Base-by-base conservation (phyloP, 345 rosid species). In the Hypericum perforatum region DNA sequence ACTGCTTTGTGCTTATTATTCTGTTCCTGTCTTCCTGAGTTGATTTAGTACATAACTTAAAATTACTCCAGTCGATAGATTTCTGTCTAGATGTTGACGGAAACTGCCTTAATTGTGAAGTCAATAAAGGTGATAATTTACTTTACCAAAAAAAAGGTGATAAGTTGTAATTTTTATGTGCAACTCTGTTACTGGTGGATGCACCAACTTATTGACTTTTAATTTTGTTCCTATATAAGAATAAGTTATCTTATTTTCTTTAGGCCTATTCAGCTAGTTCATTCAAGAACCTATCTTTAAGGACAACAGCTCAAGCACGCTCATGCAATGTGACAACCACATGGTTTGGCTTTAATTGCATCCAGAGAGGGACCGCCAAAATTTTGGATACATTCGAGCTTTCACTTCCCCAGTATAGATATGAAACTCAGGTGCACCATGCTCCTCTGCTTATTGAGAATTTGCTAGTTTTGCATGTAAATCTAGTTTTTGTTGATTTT, bases 221-320 rank as follows among this genome's bases (percentile, higher is more conserved):
- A 22, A 22, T 22, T 22, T 22, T 22, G 32, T 22, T 22, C 32
- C 32, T 22, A 22, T 1, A 1, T 22, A 22, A 22, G 32, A 22
- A 22, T 4, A 22, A 22, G 32, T 22, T 22, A 4, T 15, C 29
- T 9, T 11, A 0, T 16, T 58, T 51, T 63, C 13, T 65, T 63
- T 67, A 90, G 96, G 94, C 91, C 49, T 82, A 86, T 74, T 61
- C 68, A 32, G 60, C 74, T 42, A 66, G 73, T 61, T 54, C 52
- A 58, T 60, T 76, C 60, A 69, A 62, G 65, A 69, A 66, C 14
- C 81, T 66, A 39, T 56, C 61, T 39, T 53, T 68, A 10, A 69
- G 68, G 76, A 84, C 97, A 58, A 80, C 87, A 67, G 94, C 94
- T 44, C 91, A 76, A 72, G 83, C 81, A 59, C 65, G 74, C 57